A percentile compares a stretch with the other conserved stretches of the same genome.
These are phyloP conservation scores for Xylaria castorea DNA, from an alignment of 495 filamentous ascomycete genomes.

Conservation along the genomic window DNA sequence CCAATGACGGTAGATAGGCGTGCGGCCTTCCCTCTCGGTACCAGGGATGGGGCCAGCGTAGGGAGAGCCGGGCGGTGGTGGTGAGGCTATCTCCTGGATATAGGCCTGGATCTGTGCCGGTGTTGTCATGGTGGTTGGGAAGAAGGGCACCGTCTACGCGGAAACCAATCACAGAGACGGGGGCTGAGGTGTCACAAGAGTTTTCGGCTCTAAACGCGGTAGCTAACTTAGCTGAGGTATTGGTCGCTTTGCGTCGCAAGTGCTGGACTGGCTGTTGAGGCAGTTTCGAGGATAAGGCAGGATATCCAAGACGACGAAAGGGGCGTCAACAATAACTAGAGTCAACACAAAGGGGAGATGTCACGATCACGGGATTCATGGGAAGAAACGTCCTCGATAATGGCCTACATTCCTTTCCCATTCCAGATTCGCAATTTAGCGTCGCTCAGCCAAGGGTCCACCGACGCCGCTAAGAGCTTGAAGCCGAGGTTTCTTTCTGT, in stretches of 20 bases:
- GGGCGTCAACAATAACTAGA: too few species aligned
- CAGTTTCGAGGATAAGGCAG: not conserved
- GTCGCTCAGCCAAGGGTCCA: not conserved
- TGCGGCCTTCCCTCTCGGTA: slow-evolving; percentile 73
- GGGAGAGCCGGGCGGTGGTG: slow-evolving; percentile 65
- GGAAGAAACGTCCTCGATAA: not conserved
- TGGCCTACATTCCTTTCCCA: not conserved
- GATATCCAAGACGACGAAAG: not conserved
- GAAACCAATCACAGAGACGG: slow-evolving; percentile 1
- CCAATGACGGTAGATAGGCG: slow-evolving; percentile 83
- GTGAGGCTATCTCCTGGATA: slow-evolving; percentile 53
- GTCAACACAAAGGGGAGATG: not conserved
- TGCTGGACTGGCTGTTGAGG: not conserved
- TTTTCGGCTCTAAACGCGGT: not conserved
- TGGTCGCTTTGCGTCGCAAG: not conserved
- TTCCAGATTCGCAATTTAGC: slow-evolving; percentile 14
- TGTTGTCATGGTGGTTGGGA: slow-evolving; percentile 7
- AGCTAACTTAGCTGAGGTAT: too few species aligned
- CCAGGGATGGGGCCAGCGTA: slow-evolving; percentile 75
- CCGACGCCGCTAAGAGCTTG: slow-evolving; percentile 9
- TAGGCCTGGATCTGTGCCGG: slow-evolving; percentile 41
- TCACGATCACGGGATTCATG: not conserved
- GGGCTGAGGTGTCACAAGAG: not conserved
- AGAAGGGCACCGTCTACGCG: slow-evolving; percentile 4
- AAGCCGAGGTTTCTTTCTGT: slow-evolving; percentile 27